phyloP scores from a whole-genome alignment of 2,329 filamentous ascomycete species.

The Clathrospora elynae region DNA sequence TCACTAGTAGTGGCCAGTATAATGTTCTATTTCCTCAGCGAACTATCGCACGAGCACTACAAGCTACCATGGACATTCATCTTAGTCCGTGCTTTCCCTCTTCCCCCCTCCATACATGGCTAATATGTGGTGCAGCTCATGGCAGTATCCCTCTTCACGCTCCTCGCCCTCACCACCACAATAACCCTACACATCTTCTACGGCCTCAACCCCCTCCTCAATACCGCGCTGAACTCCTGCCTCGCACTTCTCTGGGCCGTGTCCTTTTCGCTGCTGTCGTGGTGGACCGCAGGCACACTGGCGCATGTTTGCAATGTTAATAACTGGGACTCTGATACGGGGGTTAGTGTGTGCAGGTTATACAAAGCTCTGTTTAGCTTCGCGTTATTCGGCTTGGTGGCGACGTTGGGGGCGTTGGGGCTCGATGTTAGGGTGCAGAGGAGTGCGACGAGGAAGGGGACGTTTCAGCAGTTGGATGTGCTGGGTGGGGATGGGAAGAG shows the following conservation, averaged over 20 bases:
- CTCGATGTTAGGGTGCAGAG: conserved; percentile 58
- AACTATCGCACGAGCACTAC: conserved; percentile 58
- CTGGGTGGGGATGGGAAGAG: conserved; percentile 38
- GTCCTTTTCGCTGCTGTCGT: conserved; percentile 58
- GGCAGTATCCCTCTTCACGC: conserved; percentile 57
- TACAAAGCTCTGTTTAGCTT: conserved; percentile 68
- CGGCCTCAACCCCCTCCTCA: conserved; percentile 59
- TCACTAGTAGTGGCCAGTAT: conserved; percentile 59
- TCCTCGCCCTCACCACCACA: conserved; percentile 55
- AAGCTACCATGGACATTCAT: conserved; percentile 65
- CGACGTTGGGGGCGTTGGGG: conserved; percentile 54
- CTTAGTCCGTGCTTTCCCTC: conserved; percentile 51
- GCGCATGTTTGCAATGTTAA: conserved; percentile 55
- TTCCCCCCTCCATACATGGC: not conserved
- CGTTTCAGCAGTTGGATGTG: conserved; percentile 56
- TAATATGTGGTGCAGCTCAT: conserved; percentile 52
- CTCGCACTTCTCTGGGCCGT: conserved; percentile 59
- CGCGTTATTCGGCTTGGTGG: conserved; percentile 54
- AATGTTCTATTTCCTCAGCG: conserved; percentile 61
- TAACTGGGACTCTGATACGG: conserved; percentile 61
- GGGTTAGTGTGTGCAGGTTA: conserved; percentile 61
- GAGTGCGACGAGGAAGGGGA: conserved; percentile 51
- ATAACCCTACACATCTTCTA: conserved; percentile 58
- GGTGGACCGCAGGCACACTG: conserved; percentile 61
- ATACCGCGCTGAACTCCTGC: conserved; percentile 55